Conservation (phyloP, 1,139 yeast genomes). For the Ogataea hybrid region DNA sequence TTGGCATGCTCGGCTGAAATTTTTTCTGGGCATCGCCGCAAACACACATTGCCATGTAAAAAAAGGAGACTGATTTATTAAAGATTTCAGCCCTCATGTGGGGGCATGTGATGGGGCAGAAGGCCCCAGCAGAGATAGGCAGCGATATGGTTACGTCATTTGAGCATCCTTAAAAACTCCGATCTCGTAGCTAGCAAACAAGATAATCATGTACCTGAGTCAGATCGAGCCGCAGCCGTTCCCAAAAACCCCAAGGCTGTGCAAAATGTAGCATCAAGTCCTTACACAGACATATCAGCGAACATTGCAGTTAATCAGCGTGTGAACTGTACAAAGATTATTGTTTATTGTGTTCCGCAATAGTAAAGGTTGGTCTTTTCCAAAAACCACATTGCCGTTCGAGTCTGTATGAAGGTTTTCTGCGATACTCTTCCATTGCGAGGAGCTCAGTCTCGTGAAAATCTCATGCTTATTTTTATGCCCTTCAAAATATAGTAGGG, state of each 20-base stretch:
- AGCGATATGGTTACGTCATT: no score
- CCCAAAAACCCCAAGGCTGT: slow-evolving; percentile 1
- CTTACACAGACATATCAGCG: slow-evolving; percentile 2
- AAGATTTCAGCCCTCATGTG: not conserved
- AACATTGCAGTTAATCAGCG: slow-evolving; percentile 17
- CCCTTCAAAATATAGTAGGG: slow-evolving; percentile 33
- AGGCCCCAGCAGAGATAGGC: no score
- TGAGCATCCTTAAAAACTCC: no score
- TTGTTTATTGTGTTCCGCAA: slow-evolving; percentile 15
- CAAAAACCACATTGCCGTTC: slow-evolving; percentile 29
- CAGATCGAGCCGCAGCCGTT: slow-evolving; percentile 5
- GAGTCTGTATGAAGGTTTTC: slow-evolving; percentile 34
- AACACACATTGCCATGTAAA: slow-evolving; percentile 9
- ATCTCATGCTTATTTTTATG: slow-evolving; percentile 12
- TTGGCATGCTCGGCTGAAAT: slow-evolving; percentile 1
- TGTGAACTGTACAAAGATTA: slow-evolving; percentile 15
- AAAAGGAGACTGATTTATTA: not conserved
- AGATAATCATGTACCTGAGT: not conserved
- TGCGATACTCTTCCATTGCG: slow-evolving; percentile 38
- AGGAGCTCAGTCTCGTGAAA: slow-evolving; percentile 34
- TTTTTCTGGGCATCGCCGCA: slow-evolving; percentile 9
- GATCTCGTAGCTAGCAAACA: no score
- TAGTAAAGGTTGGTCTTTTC: not conserved
- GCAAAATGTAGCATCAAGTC: not conserved
- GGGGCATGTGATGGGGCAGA: no score